Evolutionary conservation across 805 yeast genomes (phyloP).

Genomic region (Brettanomyces anomalus): DNA sequence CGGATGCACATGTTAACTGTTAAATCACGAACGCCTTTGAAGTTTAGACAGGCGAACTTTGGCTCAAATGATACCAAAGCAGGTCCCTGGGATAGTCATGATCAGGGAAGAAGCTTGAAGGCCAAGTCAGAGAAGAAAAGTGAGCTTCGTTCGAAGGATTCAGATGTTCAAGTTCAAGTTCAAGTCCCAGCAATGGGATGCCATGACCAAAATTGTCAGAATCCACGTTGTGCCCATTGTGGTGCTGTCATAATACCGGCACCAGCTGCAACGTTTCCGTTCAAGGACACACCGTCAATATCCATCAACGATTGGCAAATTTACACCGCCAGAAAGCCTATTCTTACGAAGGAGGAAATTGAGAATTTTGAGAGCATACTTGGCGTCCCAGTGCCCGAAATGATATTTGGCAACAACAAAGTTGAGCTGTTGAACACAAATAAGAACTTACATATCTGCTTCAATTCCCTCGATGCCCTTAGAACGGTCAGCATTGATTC

Average conservation of each 20-base stretch:
- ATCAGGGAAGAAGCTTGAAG: not conserved
- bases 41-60: not conserved
- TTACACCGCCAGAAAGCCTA: constrained; percentile 65
- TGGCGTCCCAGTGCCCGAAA: constrained; percentile 86
- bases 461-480: constrained; percentile 73
- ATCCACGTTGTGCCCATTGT: constrained; percentile 47
- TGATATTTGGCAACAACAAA: constrained; percentile 86
- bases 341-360: constrained; percentile 63
- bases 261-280: constrained; percentile 57
- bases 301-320: constrained; percentile 69
- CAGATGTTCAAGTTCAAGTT: not conserved
- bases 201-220: constrained; percentile 10
- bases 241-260: constrained; percentile 73
- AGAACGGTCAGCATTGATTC: constrained; percentile 43
- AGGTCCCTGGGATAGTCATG: not conserved
- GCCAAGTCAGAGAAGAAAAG: not conserved
- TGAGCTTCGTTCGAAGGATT: not conserved
- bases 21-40: constrained; percentile 28
- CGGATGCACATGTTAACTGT: constrained; percentile 49
- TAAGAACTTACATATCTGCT: constrained; percentile 34
- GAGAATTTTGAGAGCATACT: constrained; percentile 55
- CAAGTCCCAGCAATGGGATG: constrained; percentile 15
- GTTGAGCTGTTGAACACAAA: constrained; percentile 31
- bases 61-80: not conserved
- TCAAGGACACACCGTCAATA: constrained; percentile 61